A percentile compares a stretch with the other conserved stretches of the same genome.
These are phyloP conservation scores for Piedraia hortae DNA, from an alignment of 2,329 filamentous ascomycete genomes.

Conservation along the genomic window DNA sequence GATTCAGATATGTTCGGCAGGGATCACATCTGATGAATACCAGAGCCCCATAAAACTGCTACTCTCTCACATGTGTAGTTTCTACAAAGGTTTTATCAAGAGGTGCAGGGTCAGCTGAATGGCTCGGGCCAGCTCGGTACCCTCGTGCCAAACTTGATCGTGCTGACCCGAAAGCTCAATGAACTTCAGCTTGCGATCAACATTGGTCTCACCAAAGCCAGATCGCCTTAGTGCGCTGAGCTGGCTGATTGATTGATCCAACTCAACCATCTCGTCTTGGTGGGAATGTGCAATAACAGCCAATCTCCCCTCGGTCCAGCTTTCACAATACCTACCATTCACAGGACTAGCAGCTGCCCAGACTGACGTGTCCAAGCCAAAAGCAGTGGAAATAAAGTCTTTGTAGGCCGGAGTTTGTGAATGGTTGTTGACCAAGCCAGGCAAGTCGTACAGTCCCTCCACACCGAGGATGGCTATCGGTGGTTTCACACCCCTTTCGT, in stretches of 20 bases:
- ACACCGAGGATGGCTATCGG: constrained; percentile 31
- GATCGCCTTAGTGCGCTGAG: constrained; percentile 19
- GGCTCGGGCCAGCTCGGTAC: constrained; percentile 25
- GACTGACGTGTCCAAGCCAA: constrained; percentile 22
- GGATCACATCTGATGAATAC: too few relatives aligned
- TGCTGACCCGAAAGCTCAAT: constrained; percentile 29
- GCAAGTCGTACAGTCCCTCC: constrained; percentile 39
- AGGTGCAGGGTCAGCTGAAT: constrained; percentile 7
- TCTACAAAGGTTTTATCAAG: neutral
- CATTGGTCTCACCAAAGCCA: constrained; percentile 13
- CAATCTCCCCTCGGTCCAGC: constrained; percentile 15
- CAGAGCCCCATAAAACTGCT: too few relatives aligned
- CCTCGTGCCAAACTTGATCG: constrained; percentile 35
- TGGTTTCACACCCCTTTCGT: constrained; percentile 8
- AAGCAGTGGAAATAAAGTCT: constrained; percentile 31
- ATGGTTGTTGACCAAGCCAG: constrained; percentile 22
- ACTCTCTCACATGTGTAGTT: too few relatives aligned
- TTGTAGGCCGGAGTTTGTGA: constrained; percentile 25
- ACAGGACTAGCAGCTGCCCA: constrained; percentile 31
- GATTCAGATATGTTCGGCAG: too few relatives aligned
- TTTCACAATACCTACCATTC: constrained; percentile 15
- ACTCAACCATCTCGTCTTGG: constrained; percentile 23
- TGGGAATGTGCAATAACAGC: constrained; percentile 20
- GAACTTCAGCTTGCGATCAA: constrained; percentile 12
- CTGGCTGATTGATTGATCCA: constrained; percentile 32